Percentiles rank a stretch among this genome's conserved stretches.
Conservation (phyloP, 1,284 basidiomycete genomes). For the Farysia itapuensis region DNA sequence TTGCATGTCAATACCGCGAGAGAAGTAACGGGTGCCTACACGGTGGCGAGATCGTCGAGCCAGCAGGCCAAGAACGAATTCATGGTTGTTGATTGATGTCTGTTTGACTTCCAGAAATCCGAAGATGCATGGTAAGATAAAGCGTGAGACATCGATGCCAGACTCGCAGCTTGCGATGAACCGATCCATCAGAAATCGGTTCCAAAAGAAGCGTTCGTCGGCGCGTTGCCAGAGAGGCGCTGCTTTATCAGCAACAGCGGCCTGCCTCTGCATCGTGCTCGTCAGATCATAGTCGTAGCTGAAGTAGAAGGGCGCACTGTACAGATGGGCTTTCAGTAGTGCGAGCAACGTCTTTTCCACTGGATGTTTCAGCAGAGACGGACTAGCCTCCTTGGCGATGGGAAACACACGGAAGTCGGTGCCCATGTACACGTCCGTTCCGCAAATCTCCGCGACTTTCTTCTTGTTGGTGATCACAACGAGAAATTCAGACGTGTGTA, state of each 20-base stretch:
- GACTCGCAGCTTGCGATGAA: constrained; percentile 33
- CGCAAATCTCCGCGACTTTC: constrained; percentile 76
- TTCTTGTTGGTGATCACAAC: constrained; percentile 84
- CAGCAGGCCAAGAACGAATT: constrained; percentile 83
- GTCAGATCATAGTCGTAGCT: constrained; percentile 91
- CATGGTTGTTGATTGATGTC: constrained; percentile 74
- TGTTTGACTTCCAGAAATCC: constrained; percentile 78
- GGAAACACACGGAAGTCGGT: constrained; percentile 91
- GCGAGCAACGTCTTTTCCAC: constrained; percentile 84
- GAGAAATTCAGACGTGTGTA: constrained; percentile 71
- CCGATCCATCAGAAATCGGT: constrained; percentile 67
- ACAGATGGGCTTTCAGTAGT: constrained; percentile 82
- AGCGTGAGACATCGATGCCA: constrained; percentile 71
- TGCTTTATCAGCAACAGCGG: constrained; percentile 63
- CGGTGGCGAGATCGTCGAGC: constrained; percentile 89
- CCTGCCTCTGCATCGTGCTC: constrained; percentile 81
- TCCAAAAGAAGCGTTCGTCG: constrained; percentile 99
- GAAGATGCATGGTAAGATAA: constrained; percentile 73
- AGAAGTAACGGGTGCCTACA: constrained; percentile 95
- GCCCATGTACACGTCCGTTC: constrained; percentile 82
- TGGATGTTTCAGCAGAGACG: constrained; percentile 70
- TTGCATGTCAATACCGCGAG: constrained; percentile 80
- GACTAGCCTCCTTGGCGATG: constrained; percentile 69
- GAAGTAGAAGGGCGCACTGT: constrained; percentile 79
- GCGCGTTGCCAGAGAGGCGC: constrained; percentile 71